Conservation (phyloP, 148 eudicot genomes). For the Chenopodium formosanum region DNA sequence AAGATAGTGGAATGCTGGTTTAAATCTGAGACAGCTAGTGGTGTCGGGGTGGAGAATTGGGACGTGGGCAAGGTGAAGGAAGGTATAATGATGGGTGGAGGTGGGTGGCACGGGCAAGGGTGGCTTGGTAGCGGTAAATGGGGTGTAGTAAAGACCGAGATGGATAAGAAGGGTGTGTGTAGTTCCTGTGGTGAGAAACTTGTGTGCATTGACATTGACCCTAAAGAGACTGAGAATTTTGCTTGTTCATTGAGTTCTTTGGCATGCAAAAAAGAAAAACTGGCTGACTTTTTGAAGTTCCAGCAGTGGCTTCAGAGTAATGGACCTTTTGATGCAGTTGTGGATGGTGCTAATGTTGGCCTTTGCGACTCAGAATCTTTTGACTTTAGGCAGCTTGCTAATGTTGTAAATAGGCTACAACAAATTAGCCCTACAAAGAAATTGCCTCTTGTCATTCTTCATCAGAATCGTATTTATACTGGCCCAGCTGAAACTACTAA, state of each 20-base stretch:
- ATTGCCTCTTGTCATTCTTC: constrained; percentile 76
- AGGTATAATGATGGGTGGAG: constrained; percentile 79
- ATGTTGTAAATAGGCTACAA: constrained; percentile 56
- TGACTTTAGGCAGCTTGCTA: constrained; percentile 57
- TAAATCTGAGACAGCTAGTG: constrained; percentile 41
- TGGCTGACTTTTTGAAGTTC: constrained; percentile 52
- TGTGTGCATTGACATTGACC: constrained; percentile 91
- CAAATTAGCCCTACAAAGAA: constrained; percentile 62
- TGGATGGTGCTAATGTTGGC: constrained; percentile 89
- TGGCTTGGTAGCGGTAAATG: constrained; percentile 93
- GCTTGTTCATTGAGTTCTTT: constrained; percentile 62
- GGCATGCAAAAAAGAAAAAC: constrained; percentile 61
- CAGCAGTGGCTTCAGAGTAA: constrained; percentile 82
- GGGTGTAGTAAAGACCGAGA: constrained; percentile 62
- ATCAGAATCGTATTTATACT: constrained; percentile 55
- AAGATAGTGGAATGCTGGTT: constrained; percentile 73
- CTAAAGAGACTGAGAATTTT: constrained; percentile 70
- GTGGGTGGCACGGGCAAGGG: constrained; percentile 98
- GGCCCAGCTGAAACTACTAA: constrained; percentile 60
- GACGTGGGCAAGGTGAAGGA: constrained; percentile 63
- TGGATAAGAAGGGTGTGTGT: constrained; percentile 67
- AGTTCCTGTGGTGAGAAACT: constrained; percentile 75
- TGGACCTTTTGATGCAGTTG: constrained; percentile 95
- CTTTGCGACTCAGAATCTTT: constrained; percentile 42
- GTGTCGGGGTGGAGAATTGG: constrained; percentile 65